These are phyloP conservation scores for Carex arenaria DNA, from an alignment of 202 grass and related monocot genomes.

Conservation along the genomic window DNA sequence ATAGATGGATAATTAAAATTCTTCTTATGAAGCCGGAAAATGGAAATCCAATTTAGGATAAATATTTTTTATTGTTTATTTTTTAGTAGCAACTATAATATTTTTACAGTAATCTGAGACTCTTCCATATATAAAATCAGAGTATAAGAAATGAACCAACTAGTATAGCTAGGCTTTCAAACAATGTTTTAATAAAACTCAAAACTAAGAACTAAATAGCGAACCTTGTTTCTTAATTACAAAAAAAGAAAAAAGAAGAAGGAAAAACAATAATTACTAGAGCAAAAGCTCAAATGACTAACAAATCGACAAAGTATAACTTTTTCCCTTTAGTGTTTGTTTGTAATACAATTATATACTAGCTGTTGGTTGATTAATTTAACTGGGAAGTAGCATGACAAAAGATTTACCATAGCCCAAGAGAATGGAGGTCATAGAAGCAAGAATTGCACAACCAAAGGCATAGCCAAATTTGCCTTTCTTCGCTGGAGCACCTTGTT, in stretches of 20 bases:
- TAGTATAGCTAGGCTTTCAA: neutral
- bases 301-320: neutral
- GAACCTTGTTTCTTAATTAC: neutral
- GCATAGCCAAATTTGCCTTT: conserved; percentile 51
- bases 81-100: too few relatives aligned
- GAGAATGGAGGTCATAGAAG: conserved; percentile 85
- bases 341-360: neutral
- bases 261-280: neutral
- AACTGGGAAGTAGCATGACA: neutral
- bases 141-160: neutral
- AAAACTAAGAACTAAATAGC: neutral
- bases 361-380: neutral
- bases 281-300: neutral
- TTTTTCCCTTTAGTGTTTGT: neutral
- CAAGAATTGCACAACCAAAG: conserved; percentile 63
- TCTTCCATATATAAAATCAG: neutral
- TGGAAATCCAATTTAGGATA: neutral
- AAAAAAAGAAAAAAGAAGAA: neutral
- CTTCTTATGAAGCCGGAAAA: neutral
- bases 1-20: neutral
- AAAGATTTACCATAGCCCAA: conserved; percentile 56
- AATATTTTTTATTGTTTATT: neutral
- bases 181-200: neutral
- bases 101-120: neutral
- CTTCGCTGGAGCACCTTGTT: neutral